phyloP scores from a whole-genome alignment of 441 rosid species.

The Mallotus repandus region DNA sequence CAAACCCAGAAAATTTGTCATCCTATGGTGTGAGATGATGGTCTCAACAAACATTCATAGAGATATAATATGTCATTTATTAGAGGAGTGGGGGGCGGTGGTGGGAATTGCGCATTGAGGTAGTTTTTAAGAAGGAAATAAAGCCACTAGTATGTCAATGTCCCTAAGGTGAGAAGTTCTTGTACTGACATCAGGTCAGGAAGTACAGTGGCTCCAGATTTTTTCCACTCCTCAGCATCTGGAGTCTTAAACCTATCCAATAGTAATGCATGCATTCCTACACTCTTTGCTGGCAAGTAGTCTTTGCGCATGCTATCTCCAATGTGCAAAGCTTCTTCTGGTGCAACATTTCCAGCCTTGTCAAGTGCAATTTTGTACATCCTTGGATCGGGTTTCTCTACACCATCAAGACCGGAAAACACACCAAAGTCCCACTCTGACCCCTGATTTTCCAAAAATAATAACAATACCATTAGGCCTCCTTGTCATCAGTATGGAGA shows the following conservation, averaged over 20 bases:
- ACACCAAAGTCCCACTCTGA: constrained; percentile 98
- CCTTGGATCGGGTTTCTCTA: constrained; percentile 89
- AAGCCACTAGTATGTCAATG: constrained; percentile 29
- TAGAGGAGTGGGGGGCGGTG: no score
- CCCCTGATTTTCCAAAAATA: constrained; percentile 40
- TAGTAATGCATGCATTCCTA: constrained; percentile 89
- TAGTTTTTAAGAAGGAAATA: neutral
- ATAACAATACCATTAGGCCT: neutral
- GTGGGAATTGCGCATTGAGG: neutral
- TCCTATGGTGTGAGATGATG: no score
- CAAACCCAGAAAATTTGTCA: no score
- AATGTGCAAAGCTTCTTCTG: constrained; percentile 70
- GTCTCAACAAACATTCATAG: no score
- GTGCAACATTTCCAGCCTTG: constrained; percentile 73
- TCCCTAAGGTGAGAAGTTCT: constrained; percentile 52
- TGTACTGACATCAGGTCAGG: constrained; percentile 70
- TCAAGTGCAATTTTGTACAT: constrained; percentile 71
- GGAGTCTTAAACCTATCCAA: constrained; percentile 83
- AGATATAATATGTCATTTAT: neutral
- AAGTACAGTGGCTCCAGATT: constrained; percentile 77
- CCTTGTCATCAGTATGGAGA: neutral
- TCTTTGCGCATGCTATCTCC: constrained; percentile 97
- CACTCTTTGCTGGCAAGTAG: constrained; percentile 72
- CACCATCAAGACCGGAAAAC: constrained; percentile 92
- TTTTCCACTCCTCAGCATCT: constrained; percentile 76